Conservation (phyloP, 495 filamentous ascomycete species). For the Penicillium dipodomyicola region DNA sequence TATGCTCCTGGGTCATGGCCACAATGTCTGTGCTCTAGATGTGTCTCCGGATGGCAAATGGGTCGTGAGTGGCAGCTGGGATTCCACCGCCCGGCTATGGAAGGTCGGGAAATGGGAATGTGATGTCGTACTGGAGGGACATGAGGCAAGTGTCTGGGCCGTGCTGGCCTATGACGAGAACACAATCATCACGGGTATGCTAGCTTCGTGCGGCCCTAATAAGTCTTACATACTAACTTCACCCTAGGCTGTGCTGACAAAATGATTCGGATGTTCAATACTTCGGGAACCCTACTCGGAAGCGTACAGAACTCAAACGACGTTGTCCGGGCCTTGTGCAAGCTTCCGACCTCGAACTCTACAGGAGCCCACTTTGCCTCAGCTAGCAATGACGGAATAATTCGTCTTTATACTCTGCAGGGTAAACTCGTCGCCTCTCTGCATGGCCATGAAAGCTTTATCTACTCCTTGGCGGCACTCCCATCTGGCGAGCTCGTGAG, state of each 20-base stretch:
- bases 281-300: slow-evolving; percentile 59
- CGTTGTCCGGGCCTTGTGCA: slow-evolving; percentile 83
- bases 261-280: slow-evolving; percentile 77
- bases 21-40: slow-evolving; percentile 86
- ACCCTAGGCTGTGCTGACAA: slow-evolving; percentile 75
- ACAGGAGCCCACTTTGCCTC: slow-evolving; percentile 85
- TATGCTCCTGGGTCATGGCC: slow-evolving; percentile 77
- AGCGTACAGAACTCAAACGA: slow-evolving; percentile 71
- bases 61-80: slow-evolving; percentile 95
- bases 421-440: slow-evolving; percentile 72
- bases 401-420: slow-evolving; percentile 77
- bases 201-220: not conserved
- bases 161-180: slow-evolving; percentile 79
- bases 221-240: slow-evolving; percentile 4
- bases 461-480: slow-evolving; percentile 78
- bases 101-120: slow-evolving; percentile 71
- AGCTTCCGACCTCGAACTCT: slow-evolving; percentile 70
- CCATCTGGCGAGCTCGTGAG: slow-evolving; percentile 88
- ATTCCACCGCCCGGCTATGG: slow-evolving; percentile 80
- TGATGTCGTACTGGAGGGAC: slow-evolving; percentile 66
- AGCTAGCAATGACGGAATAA: slow-evolving; percentile 82
- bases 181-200: slow-evolving; percentile 74
- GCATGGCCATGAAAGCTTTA: slow-evolving; percentile 89
- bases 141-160: slow-evolving; percentile 83
- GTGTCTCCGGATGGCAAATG: slow-evolving; percentile 64